These are phyloP conservation scores for Lachancea kluyveri DNA, from an alignment of 805 yeast species.

Conservation along the genomic window DNA sequence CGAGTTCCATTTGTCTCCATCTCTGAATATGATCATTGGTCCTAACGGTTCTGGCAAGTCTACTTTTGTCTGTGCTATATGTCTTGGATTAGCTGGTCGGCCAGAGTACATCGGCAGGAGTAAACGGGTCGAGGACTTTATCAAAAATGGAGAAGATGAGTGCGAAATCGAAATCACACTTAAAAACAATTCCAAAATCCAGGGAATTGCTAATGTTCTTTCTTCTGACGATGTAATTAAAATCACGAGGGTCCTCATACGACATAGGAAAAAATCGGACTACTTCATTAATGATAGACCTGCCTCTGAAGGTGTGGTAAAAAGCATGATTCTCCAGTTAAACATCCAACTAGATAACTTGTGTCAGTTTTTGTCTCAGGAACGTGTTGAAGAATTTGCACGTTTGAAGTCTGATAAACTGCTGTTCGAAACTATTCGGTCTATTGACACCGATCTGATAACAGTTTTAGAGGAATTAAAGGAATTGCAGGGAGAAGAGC, in stretches of 20 bases:
- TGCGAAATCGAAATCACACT: conserved; percentile 32
- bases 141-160: conserved; percentile 54
- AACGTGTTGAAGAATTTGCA: conserved; percentile 89
- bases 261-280: conserved; percentile 38
- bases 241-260: conserved; percentile 39
- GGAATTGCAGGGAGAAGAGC: conserved; percentile 40
- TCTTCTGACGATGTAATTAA: conserved; percentile 24
- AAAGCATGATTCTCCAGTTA: conserved; percentile 37
- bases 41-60: conserved; percentile 97
- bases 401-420: conserved; percentile 68
- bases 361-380: conserved; percentile 94
- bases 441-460: conserved; percentile 60
- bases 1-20: conserved; percentile 73
- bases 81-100: conserved; percentile 81
- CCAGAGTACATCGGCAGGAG: conserved; percentile 67
- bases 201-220: conserved; percentile 21
- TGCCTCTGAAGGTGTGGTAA: conserved; percentile 41
- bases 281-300: conserved; percentile 45
- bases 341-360: conserved; percentile 86
- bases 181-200: conserved; percentile 24
- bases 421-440: conserved; percentile 71
- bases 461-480: conserved; percentile 52
- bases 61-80: conserved; percentile 87
- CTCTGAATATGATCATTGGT: conserved; percentile 86
- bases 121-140: conserved; percentile 55